These are phyloP conservation scores for Apiospora marii DNA, from an alignment of 2,329 filamentous ascomycete species.

Conservation along the genomic window DNA sequence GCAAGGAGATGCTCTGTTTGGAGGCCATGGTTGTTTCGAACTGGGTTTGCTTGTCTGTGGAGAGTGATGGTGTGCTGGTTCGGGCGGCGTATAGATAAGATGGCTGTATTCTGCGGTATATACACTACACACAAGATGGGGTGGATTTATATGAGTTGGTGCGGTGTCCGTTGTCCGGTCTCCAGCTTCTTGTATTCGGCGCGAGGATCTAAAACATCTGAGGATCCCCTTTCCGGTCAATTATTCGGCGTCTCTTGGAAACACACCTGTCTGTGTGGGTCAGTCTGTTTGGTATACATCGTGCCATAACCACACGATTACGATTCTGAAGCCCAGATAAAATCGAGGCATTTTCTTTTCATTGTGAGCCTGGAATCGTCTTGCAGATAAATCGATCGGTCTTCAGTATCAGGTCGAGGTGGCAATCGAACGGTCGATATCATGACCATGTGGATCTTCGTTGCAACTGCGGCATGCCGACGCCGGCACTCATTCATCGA, in stretches of 20 bases:
- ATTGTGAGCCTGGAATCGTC: background rate
- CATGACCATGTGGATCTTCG: background rate
- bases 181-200: slow-evolving; percentile 1
- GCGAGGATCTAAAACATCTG: background rate
- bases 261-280: background rate
- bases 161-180: background rate
- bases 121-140: background rate
- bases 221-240: slow-evolving; percentile 18
- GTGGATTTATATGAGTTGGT: background rate
- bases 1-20: slow-evolving; percentile 2
- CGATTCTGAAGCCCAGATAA: background rate
- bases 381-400: background rate
- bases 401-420: background rate
- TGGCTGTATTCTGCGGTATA: background rate
- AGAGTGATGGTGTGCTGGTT: background rate
- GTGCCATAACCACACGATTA: slow-evolving; percentile 10
- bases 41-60: background rate
- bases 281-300: background rate
- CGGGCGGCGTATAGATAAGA: background rate
- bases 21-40: slow-evolving; percentile 1
- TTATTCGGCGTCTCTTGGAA: slow-evolving; percentile 12
- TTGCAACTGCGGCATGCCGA: slow-evolving; percentile 5
- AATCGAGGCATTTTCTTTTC: background rate
- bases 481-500: background rate
- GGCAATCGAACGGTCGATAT: background rate